Evolutionary conservation across 169 alveolate species (phyloP).

Genomic region (Plasmodium vinckei): DNA sequence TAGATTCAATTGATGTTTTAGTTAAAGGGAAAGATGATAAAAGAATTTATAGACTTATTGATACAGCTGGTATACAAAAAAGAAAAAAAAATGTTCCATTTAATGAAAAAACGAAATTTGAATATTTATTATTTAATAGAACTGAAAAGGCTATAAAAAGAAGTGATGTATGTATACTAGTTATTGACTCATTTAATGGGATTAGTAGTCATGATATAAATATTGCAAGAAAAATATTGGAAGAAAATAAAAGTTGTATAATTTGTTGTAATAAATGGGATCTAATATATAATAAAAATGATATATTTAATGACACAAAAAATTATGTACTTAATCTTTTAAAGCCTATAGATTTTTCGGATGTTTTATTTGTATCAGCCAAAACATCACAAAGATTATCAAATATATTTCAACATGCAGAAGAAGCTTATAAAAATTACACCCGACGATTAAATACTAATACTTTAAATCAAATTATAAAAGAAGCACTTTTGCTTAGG

Average conservation of each 20-base stretch:
- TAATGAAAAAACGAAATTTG: conserved; percentile 62
- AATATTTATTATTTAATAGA: conserved; percentile 40
- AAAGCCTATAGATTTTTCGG: conserved; percentile 82
- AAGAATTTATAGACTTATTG: conserved; percentile 71
- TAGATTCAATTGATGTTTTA: conserved; percentile 82
- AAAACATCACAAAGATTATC: conserved; percentile 83
- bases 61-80: conserved; percentile 75
- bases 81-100: conserved; percentile 57
- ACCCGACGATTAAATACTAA: conserved; percentile 32
- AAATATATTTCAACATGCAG: conserved; percentile 78
- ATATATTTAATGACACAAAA: conserved; percentile 80
- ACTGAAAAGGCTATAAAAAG: conserved; percentile 80
- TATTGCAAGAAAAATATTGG: conserved; percentile 81
- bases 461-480: conserved; percentile 77
- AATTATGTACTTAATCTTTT: conserved; percentile 82
- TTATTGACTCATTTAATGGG: conserved; percentile 85
- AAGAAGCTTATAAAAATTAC: conserved; percentile 78
- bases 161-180: conserved; percentile 85
- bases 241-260: conserved; percentile 82
- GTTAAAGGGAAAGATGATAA: conserved; percentile 71
- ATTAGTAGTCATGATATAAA: conserved; percentile 82
- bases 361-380: conserved; percentile 82
- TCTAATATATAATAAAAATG: conserved; percentile 81
- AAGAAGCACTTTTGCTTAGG: conserved; percentile 82
- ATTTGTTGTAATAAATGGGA: conserved; percentile 88